Conservation (phyloP, 2,329 filamentous ascomycete genomes). For the Pyrenochaeta sp. region DNA sequence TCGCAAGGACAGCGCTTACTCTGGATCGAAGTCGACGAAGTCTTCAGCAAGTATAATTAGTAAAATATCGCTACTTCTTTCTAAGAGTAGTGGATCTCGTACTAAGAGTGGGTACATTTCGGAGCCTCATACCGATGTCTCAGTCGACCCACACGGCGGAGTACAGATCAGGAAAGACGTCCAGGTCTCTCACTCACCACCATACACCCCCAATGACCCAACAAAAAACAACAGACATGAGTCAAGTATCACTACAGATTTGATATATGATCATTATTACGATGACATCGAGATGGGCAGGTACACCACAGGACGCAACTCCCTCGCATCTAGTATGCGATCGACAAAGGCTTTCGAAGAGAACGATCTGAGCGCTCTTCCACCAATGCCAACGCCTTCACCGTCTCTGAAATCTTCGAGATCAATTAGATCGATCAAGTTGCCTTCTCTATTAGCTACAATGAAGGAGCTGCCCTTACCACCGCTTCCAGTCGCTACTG, state of each 20-base stretch:
- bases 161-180: conserved; percentile 27
- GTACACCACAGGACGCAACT: conserved; percentile 20
- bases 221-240: conserved; percentile 1
- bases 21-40: background rate
- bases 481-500: background rate
- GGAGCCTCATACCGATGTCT: conserved; percentile 27
- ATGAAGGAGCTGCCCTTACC: background rate
- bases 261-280: conserved; percentile 26
- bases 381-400: conserved; percentile 20
- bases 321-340: conserved; percentile 13
- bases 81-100: conserved; percentile 4
- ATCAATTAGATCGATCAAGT: conserved; percentile 4
- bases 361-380: conserved; percentile 23
- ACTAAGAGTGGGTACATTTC: conserved; percentile 32
- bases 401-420: conserved; percentile 11
- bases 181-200: conserved; percentile 17
- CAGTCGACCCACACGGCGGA: conserved; percentile 32
- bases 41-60: conserved; percentile 5
- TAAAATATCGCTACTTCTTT: conserved; percentile 17
- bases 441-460: background rate
- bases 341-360: conserved; percentile 10
- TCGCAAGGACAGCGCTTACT: background rate
- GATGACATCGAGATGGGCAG: conserved; percentile 36
- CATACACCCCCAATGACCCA: background rate
- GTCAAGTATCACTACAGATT: conserved; percentile 22